phyloP scores from a whole-genome alignment of 352 stramenopile genomes.

The Pythium graminicola region DNA sequence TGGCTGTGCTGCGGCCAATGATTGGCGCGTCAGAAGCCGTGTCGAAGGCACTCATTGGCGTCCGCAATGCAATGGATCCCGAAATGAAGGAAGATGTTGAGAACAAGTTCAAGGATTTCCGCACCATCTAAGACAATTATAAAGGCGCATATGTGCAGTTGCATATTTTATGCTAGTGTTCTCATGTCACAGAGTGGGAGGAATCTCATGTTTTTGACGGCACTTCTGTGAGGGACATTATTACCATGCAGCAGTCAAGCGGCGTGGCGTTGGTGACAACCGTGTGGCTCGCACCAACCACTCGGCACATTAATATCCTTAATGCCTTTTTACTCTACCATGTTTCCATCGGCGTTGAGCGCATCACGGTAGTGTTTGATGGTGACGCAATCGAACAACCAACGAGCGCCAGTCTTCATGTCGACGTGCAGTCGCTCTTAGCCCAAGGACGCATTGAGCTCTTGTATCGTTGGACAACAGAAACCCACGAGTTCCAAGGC shows the following conservation, averaged over 20 bases:
- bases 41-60: constrained; percentile 80
- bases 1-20: constrained; percentile 81
- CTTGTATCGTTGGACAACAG: constrained; percentile 13
- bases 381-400: constrained; percentile 21
- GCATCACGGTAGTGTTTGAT: constrained; percentile 36
- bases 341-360: constrained; percentile 26
- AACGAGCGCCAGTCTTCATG: constrained; percentile 5
- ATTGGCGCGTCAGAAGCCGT: constrained; percentile 82
- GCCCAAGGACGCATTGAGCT: constrained; percentile 23
- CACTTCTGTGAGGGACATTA: constrained; percentile 5
- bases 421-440: constrained; percentile 10
- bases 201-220: not conserved
- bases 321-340: constrained; percentile 38
- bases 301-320: constrained; percentile 25
- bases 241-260: constrained; percentile 3
- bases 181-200: constrained; percentile 14
- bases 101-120: constrained; percentile 90
- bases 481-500: not conserved
- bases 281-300: constrained; percentile 23
- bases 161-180: not conserved
- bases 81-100: constrained; percentile 88
- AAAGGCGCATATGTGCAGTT: not conserved
- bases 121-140: constrained; percentile 20
- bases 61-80: constrained; percentile 81
- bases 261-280: constrained; percentile 35